These are phyloP conservation scores for Venturia carpophila DNA, from an alignment of 2,329 filamentous ascomycete genomes.

Conservation along the genomic window DNA sequence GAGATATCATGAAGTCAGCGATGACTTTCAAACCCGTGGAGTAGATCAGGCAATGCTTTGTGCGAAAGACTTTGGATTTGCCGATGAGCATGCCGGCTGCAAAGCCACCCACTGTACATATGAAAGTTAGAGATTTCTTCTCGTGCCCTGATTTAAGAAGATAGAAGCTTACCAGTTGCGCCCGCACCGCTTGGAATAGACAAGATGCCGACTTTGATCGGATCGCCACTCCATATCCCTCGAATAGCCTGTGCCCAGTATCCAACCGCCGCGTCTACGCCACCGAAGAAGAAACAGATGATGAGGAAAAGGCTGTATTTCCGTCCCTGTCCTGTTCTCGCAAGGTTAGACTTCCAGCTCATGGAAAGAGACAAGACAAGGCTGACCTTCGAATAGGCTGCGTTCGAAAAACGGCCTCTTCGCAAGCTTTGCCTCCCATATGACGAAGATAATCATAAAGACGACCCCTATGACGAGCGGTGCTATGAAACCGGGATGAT, in stretches of 20 bases:
- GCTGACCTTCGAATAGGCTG: conserved; percentile 15
- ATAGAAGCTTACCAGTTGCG: conserved; percentile 7
- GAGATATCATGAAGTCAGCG: conserved; percentile 6
- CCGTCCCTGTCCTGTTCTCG: not conserved
- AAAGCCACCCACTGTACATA: conserved; percentile 18
- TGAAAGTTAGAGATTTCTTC: not conserved
- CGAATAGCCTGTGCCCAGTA: conserved; percentile 14
- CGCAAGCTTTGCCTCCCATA: conserved; percentile 18
- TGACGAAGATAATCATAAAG: not conserved
- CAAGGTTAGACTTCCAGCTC: not conserved
- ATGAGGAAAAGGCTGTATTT: not conserved
- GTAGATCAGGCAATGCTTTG: conserved; percentile 17
- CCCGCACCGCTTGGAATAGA: conserved; percentile 18
- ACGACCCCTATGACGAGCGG: conserved; percentile 7
- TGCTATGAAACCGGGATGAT: not conserved
- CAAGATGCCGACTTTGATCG: conserved; percentile 19
- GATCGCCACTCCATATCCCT: conserved; percentile 11
- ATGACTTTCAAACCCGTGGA: conserved; percentile 5
- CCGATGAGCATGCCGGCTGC: conserved; percentile 18
- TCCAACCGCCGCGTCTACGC: not conserved
- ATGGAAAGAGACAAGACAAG: conserved; percentile 3
- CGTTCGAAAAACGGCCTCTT: conserved; percentile 15
- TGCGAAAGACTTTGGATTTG: not conserved
- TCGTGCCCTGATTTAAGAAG: not conserved
- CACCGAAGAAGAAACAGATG: not conserved